Base-by-base conservation (phyloP, 352 stramenopile species). In the Pythium vanterpoolii region DNA sequence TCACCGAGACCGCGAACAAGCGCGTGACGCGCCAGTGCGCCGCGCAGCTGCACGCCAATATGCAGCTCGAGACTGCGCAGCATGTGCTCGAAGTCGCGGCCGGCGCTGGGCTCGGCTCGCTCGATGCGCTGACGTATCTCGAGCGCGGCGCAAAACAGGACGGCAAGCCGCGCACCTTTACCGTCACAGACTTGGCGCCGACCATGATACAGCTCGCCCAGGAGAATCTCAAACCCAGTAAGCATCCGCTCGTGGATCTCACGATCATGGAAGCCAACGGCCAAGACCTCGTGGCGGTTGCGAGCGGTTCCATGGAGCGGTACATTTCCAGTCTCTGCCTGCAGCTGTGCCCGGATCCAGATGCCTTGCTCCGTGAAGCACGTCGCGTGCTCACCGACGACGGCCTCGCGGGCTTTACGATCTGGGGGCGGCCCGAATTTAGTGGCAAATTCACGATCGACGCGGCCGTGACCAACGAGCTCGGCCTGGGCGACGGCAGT, bases 281-380 rank as follows among this genome's bases (percentile, higher is more conserved):
- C 5, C 74, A 83, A 68, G 71, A 82, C 33, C 45, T 86, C 33
- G 44, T 27, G 1, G 55, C 71, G n/a, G 44, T 84, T 19, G 24
- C 49, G 11, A 68, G 56, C 2, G 50, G 33, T 5, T 79, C 74
- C 2, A 44, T 83, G 30, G 74, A 87, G 30, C 74, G 77, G 2
- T 83, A 81, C 45, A 66, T 87, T 36, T 60, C 77, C 26, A 83
- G 64, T 36, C 59, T 87, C n/a, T 79, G 68, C 45, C 60, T 87
- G 21, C 74, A 84, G 48, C 64, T 87, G 21, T n/a, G n/a, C n/a
- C n/a, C n/a, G n/a, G n/a, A n/a, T n/a, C n/a, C n/a, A n/a, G n/a
- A n/a, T n/a, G n/a, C n/a, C n/a, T n/a, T n/a, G n/a, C n/a, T n/a
- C n/a, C n/a, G n/a, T n/a, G n/a, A n/a, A n/a, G n/a, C n/a, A n/a